Evolutionary conservation across 805 yeast species (phyloP), one percentile per base, ranked within the genome.

Genomic region (Candida ponderosae): DNA sequence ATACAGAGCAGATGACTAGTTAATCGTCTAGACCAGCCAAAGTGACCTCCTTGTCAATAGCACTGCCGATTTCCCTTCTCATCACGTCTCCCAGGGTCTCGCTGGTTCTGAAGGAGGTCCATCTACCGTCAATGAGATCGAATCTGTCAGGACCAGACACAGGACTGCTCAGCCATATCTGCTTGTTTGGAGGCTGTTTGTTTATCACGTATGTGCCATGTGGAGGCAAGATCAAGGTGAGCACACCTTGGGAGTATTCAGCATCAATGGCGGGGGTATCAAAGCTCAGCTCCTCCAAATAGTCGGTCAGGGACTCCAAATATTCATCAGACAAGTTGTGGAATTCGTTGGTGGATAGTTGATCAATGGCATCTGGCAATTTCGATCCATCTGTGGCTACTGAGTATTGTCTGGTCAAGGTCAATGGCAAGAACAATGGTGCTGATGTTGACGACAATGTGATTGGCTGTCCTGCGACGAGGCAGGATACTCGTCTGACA

Each of bases 181-280:
- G 99, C 60, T 85, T 82, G 62, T 88, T 93, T 4, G 98, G 97
- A 1, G 98, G 98, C 61, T 93, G 97, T 54, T 88, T 90, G 65
- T 93, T 93, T 54, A 93, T 80, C 21, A 93, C 95, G 55, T 93
- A 93, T 0, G 89, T 74, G 2, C 97, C 97, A 15, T 67, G 65
- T 1, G 78, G 73, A 4, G 90, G 85, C 15, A 84, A 50, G 6
- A 68, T 74, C 40, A 93, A 57, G 1, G 90, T 79, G 60, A 93
- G 59, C 8, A 93, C 97, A 7, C 99, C 99, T 46, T 82, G 90
- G 42, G 84, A 63, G 52, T 82, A 72, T 60, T 93, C 87, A 40
- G 80, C 72, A 56, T 83, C 88, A n/a, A 86, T 59, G 23, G 74
- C 73, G 5, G 85, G 83, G 35, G 59, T 57, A 11, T 57, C 53